These are phyloP conservation scores for Gentiana macrophylla DNA, from an alignment of 257 asterid species.

Conservation along the genomic window DNA sequence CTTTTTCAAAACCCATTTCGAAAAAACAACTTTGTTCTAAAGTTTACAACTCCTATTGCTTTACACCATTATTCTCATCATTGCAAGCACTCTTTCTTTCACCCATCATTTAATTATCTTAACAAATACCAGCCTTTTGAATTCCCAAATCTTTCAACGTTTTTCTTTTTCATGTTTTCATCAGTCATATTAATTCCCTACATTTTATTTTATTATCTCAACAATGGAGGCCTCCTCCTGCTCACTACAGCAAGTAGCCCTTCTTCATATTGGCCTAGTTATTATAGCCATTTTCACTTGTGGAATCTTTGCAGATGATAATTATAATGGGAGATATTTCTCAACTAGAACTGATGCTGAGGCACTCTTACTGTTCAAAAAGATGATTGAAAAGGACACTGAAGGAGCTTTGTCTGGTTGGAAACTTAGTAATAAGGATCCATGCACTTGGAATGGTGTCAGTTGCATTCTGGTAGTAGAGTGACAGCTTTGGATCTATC, in stretches of 20 bases:
- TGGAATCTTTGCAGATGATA: conserved; percentile 14
- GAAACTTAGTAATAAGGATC: conserved; percentile 35
- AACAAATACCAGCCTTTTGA: background rate
- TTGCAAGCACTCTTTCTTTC: conserved; percentile 32
- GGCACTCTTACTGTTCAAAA: conserved; percentile 71
- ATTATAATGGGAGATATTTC: conserved; percentile 1
- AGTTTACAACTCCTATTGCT: conserved; percentile 42
- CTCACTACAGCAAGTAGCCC: conserved; percentile 14
- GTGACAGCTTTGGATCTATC: conserved; percentile 61
- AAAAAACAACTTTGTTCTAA: conserved; percentile 39
- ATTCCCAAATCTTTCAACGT: conserved; percentile 11
- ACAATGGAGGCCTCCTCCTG: conserved; percentile 34
- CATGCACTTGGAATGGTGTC: conserved; percentile 67
- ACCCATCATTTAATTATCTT: conserved; percentile 1
- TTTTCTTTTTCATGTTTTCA: conserved; percentile 11
- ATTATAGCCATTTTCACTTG: conserved; percentile 12
- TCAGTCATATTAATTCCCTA: background rate
- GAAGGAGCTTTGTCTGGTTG: conserved; percentile 51
- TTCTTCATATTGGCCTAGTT: conserved; percentile 15
- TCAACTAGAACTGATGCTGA: conserved; percentile 52
- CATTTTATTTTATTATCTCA: no score
- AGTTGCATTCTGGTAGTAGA: conserved; percentile 51
- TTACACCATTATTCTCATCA: conserved; percentile 48
- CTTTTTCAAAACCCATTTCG: conserved; percentile 28
- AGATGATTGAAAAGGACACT: conserved; percentile 65